phyloP scores from a whole-genome alignment of 2,329 filamentous ascomycete genomes.

The Aspergillus alliaceus region DNA sequence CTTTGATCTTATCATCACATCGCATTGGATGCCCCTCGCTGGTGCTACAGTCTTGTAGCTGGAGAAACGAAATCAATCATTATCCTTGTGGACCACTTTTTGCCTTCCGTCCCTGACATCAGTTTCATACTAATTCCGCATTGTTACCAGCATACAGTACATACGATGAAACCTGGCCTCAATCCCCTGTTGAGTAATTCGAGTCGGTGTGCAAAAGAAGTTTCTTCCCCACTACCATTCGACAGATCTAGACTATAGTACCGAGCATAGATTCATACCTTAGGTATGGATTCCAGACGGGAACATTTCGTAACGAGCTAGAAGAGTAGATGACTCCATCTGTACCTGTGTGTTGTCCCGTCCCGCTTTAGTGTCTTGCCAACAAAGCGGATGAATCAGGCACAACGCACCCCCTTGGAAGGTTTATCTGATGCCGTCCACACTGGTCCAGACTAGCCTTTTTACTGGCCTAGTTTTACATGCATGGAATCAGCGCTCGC shows the following conservation, averaged over 20 bases:
- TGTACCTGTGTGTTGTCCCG: neutral
- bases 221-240: neutral
- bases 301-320: too few species aligned
- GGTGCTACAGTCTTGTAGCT: neutral
- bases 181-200: neutral
- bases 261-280: neutral
- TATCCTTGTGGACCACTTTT: neutral
- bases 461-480: neutral
- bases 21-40: conserved; percentile 6
- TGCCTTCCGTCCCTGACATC: conserved; percentile 5
- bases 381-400: neutral
- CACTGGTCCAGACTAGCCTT: neutral
- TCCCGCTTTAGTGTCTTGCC: neutral
- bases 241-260: neutral
- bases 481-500: neutral
- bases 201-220: neutral
- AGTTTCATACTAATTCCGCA: neutral
- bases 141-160: neutral
- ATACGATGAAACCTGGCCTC: neutral
- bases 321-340: neutral
- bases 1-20: neutral
- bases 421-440: neutral
- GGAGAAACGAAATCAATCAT: neutral
- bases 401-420: neutral
- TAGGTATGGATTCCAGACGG: neutral